Conservation (phyloP, 2,329 filamentous ascomycete genomes). For the Alternaria angustiovoidea region DNA sequence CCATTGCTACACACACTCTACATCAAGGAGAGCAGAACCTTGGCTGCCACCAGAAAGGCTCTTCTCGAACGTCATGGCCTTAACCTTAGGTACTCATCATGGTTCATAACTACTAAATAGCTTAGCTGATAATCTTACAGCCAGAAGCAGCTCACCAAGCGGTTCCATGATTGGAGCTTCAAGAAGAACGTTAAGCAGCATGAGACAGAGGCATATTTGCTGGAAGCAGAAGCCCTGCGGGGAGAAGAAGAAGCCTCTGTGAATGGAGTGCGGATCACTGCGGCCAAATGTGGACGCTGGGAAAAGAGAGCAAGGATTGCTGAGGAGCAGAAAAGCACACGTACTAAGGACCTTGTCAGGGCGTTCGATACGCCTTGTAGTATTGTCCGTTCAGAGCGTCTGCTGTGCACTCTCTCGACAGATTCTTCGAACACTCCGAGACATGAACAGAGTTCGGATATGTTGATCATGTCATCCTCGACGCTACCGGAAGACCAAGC, state of each 20-base stretch:
- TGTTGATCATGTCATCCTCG: background rate
- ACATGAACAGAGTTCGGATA: background rate
- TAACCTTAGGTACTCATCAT: background rate
- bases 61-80: background rate
- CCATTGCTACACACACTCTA: background rate
- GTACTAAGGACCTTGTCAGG: background rate
- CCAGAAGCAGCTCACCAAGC: background rate
- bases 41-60: background rate
- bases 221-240: background rate
- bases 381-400: accelerated
- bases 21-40: background rate
- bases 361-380: background rate
- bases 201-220: background rate
- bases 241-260: background rate
- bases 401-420: background rate
- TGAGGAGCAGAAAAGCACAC: background rate
- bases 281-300: background rate
- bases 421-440: background rate
- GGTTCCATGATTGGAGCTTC: background rate
- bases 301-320: background rate
- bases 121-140: background rate
- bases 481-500: background rate
- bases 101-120: accelerated
- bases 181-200: background rate
- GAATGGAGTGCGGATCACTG: background rate